A percentile compares a stretch with the other conserved stretches of the same genome.
Evolutionary conservation across 306 rosid species (phyloP).

Genomic region (Cucurbita moschata): DNA sequence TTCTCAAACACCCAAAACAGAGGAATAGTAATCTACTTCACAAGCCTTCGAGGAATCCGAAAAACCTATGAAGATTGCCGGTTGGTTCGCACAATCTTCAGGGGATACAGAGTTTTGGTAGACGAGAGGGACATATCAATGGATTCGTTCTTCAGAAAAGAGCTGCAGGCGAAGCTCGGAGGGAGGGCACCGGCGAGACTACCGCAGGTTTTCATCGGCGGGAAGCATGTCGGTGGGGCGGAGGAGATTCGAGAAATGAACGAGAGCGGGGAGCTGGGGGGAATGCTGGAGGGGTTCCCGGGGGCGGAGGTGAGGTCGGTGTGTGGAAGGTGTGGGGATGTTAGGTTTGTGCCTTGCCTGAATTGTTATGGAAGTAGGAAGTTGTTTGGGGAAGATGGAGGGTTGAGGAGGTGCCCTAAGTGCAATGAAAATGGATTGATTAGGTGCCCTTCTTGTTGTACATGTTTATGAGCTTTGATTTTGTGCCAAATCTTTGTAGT

Average conservation of each 20-base stretch:
- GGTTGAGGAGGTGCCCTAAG: conserved; percentile 51
- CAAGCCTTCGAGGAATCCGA: conserved; percentile 69
- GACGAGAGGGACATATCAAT: conserved; percentile 79
- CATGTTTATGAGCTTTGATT: neutral
- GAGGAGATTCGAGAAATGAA: conserved; percentile 49
- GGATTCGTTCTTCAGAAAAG: conserved; percentile 59
- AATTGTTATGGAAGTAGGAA: conserved; percentile 67
- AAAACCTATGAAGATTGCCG: conserved; percentile 77
- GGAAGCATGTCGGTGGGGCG: conserved; percentile 52
- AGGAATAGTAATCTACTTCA: conserved; percentile 49
- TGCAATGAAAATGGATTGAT: conserved; percentile 26
- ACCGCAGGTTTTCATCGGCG: conserved; percentile 67
- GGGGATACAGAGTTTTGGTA: conserved; percentile 47
- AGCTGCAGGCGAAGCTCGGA: conserved; percentile 31
- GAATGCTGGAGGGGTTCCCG: conserved; percentile 38
- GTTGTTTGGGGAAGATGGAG: conserved; percentile 53
- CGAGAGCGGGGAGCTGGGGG: conserved; percentile 49
- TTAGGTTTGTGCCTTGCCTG: conserved; percentile 62
- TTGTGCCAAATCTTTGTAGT: no score
- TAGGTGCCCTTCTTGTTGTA: conserved; percentile 10
- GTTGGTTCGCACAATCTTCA: conserved; percentile 39
- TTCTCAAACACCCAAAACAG: conserved; percentile 35
- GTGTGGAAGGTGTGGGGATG: conserved; percentile 62
- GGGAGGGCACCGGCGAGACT: conserved; percentile 24
- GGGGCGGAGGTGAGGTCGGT: conserved; percentile 27